Evolutionary conservation across 2,329 filamentous ascomycete species (phyloP).

Genomic region (Aspergillus clavatus): DNA sequence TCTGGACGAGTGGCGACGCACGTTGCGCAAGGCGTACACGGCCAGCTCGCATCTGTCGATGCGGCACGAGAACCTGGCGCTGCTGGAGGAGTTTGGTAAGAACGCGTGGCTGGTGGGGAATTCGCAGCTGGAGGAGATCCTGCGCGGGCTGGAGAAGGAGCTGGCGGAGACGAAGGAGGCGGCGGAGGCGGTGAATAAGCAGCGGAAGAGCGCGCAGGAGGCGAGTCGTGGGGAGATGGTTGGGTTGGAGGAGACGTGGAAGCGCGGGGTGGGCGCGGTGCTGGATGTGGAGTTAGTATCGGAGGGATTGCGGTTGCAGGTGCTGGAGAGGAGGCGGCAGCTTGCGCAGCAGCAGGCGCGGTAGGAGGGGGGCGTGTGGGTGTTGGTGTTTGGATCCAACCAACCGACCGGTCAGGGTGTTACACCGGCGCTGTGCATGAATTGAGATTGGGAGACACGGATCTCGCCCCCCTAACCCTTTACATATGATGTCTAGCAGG

Average conservation of each 20-base stretch:
- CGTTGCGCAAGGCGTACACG: conserved; percentile 53
- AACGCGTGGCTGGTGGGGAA: conserved; percentile 91
- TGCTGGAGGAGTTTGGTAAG: conserved; percentile 78
- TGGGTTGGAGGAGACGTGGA: conserved; percentile 73
- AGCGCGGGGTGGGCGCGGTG: conserved; percentile 68
- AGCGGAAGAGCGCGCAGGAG: conserved; percentile 66
- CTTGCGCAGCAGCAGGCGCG: conserved; percentile 32
- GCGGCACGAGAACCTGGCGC: conserved; percentile 57
- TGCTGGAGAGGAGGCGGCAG: conserved; percentile 56
- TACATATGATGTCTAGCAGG: no score
- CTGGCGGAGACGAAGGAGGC: conserved; percentile 63
- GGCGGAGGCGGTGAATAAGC: conserved; percentile 67
- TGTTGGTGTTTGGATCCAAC: no score
- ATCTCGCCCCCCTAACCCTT: no score
- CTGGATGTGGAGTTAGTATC: conserved; percentile 84
- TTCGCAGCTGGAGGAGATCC: conserved; percentile 67
- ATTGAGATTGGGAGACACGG: no score
- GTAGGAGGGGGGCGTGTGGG: no score
- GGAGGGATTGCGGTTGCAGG: conserved; percentile 63
- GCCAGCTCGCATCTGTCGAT: conserved; percentile 54
- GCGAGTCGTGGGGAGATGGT: conserved; percentile 67
- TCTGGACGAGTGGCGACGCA: conserved; percentile 46
- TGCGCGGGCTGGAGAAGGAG: conserved; percentile 67
- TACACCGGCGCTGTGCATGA: no score
- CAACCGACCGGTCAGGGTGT: no score